Base-by-base conservation (phyloP, 306 rosid species). In the Comarum palustre region DNA sequence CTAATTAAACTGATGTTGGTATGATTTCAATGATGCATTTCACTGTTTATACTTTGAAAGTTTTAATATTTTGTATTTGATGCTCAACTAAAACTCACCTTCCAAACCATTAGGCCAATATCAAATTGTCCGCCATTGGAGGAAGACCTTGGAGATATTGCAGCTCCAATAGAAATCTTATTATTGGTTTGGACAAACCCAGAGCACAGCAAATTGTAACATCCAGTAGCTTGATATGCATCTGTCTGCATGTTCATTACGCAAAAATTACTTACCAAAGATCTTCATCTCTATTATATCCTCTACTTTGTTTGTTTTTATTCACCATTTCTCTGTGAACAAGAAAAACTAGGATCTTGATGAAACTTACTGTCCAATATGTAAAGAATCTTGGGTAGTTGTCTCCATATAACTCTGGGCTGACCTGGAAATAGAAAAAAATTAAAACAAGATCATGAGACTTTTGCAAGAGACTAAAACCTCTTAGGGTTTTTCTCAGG, bases 181-280 rank as follows among this genome's bases (percentile, higher is more conserved):
- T 88, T 95, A 81, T 91, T 95, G 5, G 97, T 95, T 86, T 95
- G 99, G 51, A 95, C 84, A 88, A 95, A 95, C 55, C 99, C 99
- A 48, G 97, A 95, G 79, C 99, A 95, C 14, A 95, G 80, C 79
- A 95, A 86, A 74, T 95, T 95, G 89, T 95, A 95, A 85, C 99
- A 95, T 70, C 99, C 99, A 31, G 99, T 95, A 39, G 96, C 89
- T 87, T 86, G 96, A 78, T 95, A 95, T 83, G 99, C 97, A 84
- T 95, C 99, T 50, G 93, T 85, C 99, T 95, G 84, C 59, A 77
- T 71, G n/a, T 16, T 71, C 50, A 64, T 20, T 13, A 77, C 64
- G 63, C 8, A 50, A 6, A 73, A 25, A 59, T 65, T 17, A 59
- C 25, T 51, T 15, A 36, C 34, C 52, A 24, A 62, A 16, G 41